Conservation (phyloP, 768 basidiomycete species). For the Mycena filopes region DNA sequence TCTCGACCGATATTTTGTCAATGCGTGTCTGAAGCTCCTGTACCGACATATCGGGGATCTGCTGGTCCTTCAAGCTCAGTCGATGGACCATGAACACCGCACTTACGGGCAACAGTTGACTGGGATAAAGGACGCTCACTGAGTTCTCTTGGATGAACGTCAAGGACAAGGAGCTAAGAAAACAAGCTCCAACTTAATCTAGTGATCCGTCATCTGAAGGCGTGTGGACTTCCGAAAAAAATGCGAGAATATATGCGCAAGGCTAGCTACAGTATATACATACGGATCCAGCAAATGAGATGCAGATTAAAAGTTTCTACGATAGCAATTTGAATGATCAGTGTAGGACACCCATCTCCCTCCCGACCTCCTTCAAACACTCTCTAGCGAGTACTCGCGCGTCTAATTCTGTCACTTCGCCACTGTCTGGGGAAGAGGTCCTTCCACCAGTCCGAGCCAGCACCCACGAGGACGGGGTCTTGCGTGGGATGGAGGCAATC, state of each 20-base stretch:
- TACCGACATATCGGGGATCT: not conserved
- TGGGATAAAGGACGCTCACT: no score
- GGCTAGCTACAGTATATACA: no score
- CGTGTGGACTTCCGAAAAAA: no score
- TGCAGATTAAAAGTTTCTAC: constrained; percentile 12
- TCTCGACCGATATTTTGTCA: not conserved
- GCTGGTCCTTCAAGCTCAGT: no score
- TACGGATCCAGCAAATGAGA: not conserved
- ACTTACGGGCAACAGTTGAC: no score
- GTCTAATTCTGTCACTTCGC: constrained; percentile 60
- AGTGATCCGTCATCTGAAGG: no score
- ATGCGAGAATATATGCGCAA: not conserved
- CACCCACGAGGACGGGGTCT: constrained; percentile 77
- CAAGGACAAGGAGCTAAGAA: no score
- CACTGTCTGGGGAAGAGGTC: constrained; percentile 34
- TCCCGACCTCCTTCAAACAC: constrained; percentile 76
- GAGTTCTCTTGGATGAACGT: no score
- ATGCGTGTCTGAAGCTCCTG: not conserved
- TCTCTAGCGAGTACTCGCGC: constrained; percentile 72
- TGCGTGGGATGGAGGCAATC: constrained; percentile 77
- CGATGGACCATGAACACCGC: no score
- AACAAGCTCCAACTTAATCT: no score
- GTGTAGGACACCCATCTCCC: constrained; percentile 71
- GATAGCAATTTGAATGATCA: not conserved
- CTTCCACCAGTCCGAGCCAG: constrained; percentile 20